Base-by-base conservation (phyloP, 2,329 filamentous ascomycete species). In the Phaeophleospora eucalypticola region DNA sequence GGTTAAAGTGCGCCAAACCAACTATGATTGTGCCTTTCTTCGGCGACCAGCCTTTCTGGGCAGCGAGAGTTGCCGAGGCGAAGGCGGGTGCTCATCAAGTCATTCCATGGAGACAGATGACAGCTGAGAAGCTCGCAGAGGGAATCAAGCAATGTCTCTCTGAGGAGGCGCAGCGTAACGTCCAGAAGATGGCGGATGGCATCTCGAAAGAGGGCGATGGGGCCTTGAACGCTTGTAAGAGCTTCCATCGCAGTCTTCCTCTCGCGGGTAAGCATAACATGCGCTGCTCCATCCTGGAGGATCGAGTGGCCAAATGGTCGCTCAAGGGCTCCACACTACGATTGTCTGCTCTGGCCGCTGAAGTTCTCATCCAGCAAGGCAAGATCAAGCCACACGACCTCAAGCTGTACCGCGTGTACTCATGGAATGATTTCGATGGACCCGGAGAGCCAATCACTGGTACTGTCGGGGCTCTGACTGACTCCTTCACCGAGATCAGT, bases 21-120 rank as follows among this genome's bases (percentile, higher is more conserved):
- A 87, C 83, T 4, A 84, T 88, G 79, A 78, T 89, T 19, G 82
- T 89, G 2, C 86, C 86, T 0, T 89, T 89, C 67, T 89, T 89
- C 54, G 86, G 86, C 2, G 86, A 89, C 60, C 86, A 89, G 64
- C 78, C 83, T 40, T 89, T 89, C 61, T 89, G 86, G 86, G 86
- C 85, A 2, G 72, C 74, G 15, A 86, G 86, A 80, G 75, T 89
- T 1, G 75, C 74, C 3, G 78, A 74, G 27, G 75, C 81, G 1
- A 77, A 78, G 19, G 84, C 83, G 0, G 86, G 86, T 0, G 82
- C 84, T 0, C 67, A 71, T 46, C 69, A 77, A 35, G 78, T 83
- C 1, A 75, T 87, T 7, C 84, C 84, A 0, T 86, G 87, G 67
- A 87, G 87, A 66, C 67, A 76, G 8, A 65, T 89, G 2, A 80